Base-by-base conservation (phyloP, 805 yeast genomes). In the Saturnispora bothae region DNA sequence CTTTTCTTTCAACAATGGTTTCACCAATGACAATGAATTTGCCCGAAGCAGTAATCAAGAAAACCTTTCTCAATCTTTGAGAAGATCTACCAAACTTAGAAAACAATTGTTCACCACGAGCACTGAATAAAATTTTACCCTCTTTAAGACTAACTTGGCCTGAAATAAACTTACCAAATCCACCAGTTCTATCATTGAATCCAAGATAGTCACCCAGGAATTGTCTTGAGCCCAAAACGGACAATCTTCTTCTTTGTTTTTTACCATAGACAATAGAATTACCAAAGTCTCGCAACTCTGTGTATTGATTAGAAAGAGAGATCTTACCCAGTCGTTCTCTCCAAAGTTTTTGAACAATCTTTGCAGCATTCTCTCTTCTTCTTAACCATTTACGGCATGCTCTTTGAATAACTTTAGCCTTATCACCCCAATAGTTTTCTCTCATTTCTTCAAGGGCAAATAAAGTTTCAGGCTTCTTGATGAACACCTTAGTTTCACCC, bases 341-440 rank as follows among this genome's bases (percentile, higher is more conserved):
- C 81, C 94, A 84, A 34, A 83, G 76, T 44, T 78, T 71, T 61
- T 88, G 96, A 31, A 85, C 75, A 38, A 68, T 71, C 42, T 72
- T 75, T 2, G 96, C 96, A 18, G 94, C 86, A 51, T 84, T 95
- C 40, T 78, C 81, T 63, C 88, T 78, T 53, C 83, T 71, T 58
- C 76, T 78, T 44, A 78, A 64, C 54, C 80, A 83, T 50, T 83
- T 69, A 65, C 98, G 73, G 83, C 96, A 86, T 3, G 98, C 97
- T 48, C 96, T 75, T 66, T 92, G 99, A 49, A 92, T 89, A 51
- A 94, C 76, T 3, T 95, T 88, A 4, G 98, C 98, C 94, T 92
- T 92, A 50, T 83, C 84, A 53, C 85, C 89, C 97, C 98, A 92
- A 57, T 86, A 92, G 64, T 78, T 82, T 52, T 92, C 99, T 59